Conservation (phyloP, 441 rosid genomes). For the Cnidoscolus chayamansa region DNA sequence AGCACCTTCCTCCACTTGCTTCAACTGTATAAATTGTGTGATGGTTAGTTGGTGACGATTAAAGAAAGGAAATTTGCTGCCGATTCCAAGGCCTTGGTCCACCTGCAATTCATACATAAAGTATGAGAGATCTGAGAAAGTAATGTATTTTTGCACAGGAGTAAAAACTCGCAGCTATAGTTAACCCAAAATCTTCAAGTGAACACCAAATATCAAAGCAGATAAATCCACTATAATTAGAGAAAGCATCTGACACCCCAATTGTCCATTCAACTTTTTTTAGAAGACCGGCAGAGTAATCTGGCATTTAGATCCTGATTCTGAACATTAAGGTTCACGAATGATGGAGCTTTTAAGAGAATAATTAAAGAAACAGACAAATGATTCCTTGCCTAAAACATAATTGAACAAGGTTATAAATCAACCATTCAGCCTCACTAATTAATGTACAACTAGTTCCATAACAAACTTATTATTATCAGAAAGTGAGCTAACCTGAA, state of each 20-base stretch:
- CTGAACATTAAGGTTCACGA: not conserved
- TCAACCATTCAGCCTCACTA: not conserved
- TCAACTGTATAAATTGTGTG: constrained; percentile 76
- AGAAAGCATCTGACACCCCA: not conserved
- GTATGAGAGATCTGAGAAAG: constrained; percentile 4
- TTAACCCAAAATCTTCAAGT: not conserved
- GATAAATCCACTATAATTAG: not conserved
- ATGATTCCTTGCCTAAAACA: not conserved
- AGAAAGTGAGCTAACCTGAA: constrained; percentile 59
- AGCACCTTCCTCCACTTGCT: constrained; percentile 77
- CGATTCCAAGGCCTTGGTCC: constrained; percentile 96
- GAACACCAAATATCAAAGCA: not conserved
- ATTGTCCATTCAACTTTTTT: not conserved
- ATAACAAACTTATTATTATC: not conserved
- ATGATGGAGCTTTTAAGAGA: not conserved
- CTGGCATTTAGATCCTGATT: not conserved
- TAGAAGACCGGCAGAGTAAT: not conserved
- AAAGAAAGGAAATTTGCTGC: constrained; percentile 89
- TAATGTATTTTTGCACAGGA: not conserved
- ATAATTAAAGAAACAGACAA: not conserved
- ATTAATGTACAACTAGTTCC: constrained; percentile 1
- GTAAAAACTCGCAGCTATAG: not conserved
- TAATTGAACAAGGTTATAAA: not conserved
- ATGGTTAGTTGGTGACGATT: constrained; percentile 87
- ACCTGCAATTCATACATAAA: constrained; percentile 46